These are phyloP conservation scores for Solanum piurae DNA, from an alignment of 257 asterid genomes.

Conservation along the genomic window DNA sequence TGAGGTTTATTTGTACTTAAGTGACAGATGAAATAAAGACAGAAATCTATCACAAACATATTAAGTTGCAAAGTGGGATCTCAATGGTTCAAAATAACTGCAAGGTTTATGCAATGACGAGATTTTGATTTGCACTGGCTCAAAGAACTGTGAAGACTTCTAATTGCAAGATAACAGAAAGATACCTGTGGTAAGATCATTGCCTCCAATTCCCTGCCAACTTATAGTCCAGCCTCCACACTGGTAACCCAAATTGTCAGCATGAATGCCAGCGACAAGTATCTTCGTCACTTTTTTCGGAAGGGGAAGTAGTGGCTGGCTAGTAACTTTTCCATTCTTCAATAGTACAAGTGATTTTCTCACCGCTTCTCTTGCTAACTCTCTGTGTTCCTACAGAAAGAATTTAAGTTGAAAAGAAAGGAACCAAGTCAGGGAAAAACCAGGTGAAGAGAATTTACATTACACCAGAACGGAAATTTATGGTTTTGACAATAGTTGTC, in stretches of 20 bases:
- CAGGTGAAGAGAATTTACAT: background rate
- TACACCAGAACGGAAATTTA: background rate
- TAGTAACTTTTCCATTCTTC: conserved; percentile 9
- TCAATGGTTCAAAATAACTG: background rate
- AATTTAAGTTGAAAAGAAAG: background rate
- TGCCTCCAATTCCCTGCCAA: conserved; percentile 6
- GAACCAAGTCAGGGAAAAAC: background rate
- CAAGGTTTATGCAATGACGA: background rate
- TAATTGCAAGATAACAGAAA: background rate
- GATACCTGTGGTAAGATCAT: background rate
- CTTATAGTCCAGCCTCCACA: conserved; percentile 9
- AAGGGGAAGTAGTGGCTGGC: conserved; percentile 10
- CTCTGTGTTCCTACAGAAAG: background rate
- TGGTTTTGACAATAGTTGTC: background rate
- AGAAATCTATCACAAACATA: background rate
- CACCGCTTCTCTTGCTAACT: conserved; percentile 22
- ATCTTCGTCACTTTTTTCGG: conserved; percentile 3
- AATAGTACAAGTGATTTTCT: conserved; percentile 17
- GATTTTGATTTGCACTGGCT: background rate
- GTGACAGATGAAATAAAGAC: background rate
- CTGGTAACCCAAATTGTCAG: conserved; percentile 7
- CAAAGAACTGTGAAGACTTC: background rate
- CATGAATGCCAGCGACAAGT: conserved; percentile 17
- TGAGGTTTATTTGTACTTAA: background rate
- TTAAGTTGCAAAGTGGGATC: background rate